Percentiles rank a stretch among this genome's conserved stretches.
Evolutionary conservation across 2,329 filamentous ascomycete species (phyloP).

Genomic region (Diaporthe destruens): DNA sequence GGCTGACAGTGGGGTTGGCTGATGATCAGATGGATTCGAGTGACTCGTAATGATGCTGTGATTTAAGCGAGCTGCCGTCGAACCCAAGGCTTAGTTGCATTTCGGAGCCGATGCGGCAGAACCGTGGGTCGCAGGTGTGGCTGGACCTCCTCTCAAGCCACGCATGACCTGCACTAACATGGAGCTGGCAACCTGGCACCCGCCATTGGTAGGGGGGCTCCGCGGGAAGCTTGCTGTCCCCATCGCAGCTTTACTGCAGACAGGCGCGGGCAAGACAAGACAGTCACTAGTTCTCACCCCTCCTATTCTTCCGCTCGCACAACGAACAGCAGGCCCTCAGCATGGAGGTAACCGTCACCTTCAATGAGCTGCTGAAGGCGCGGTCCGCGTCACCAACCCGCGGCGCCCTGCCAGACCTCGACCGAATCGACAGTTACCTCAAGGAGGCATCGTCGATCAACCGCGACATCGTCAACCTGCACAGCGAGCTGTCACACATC

Average conservation of each 20-base stretch:
- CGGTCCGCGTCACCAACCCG: constrained; percentile 66
- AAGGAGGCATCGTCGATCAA: constrained; percentile 96
- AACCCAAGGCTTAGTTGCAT: neutral
- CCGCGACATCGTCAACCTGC: constrained; percentile 83
- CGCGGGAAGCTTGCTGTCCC: constrained; percentile 14
- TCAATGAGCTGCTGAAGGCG: constrained; percentile 76
- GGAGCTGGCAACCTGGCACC: neutral
- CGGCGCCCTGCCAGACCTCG: constrained; percentile 55
- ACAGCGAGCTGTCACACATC: constrained; percentile 83
- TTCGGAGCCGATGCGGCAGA: constrained; percentile 19
- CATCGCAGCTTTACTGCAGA: neutral
- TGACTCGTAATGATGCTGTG: constrained; percentile 23
- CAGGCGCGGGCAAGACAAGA: too few relatives aligned
- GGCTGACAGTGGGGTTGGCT: neutral
- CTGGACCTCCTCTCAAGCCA: neutral
- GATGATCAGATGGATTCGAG: constrained; percentile 21
- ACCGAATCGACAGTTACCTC: constrained; percentile 84
- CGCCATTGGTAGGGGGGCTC: constrained; percentile 12
- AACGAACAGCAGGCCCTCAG: neutral
- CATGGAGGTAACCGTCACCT: constrained; percentile 75
- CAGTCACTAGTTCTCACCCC: neutral
- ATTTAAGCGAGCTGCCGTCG: constrained; percentile 1
- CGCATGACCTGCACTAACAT: constrained; percentile 18
- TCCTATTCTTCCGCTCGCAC: neutral
- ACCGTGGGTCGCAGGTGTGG: neutral